Base-by-base conservation (phyloP, 2,329 filamentous ascomycete species). In the Didymella sp. region DNA sequence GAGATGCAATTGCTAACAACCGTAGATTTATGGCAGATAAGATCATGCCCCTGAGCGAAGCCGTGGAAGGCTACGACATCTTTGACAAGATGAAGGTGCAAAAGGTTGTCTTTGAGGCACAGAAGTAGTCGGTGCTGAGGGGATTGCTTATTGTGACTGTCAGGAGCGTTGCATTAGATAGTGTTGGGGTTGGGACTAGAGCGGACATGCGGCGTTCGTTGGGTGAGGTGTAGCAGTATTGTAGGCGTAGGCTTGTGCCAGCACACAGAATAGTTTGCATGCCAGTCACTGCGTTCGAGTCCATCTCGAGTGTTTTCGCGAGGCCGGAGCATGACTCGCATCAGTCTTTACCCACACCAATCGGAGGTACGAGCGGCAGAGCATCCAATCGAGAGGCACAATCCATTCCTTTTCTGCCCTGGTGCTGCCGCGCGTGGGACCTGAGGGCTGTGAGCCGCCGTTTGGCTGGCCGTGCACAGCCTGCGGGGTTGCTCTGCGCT, bases 51-150 rank as follows among this genome's bases (percentile, higher is more conserved):
- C 60, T 84, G 62, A 78, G 78, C 37, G 72, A 82, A 46, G 81
- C 81, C 7, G 76, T 82, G 45, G 80, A 82, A 70, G 81, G 80
- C 5, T 84, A 84, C 58, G 78, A 80, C 42, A 67, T 82, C 21
- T 84, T 84, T 64, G 80, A 84, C 68, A 79, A 79, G 71, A 79
- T 81, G 76, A 79, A 83, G 74, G 80, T 77, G 40, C 80, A 82
- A 62, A 84, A 84, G 72, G 78, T 83, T 24, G 77, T 83, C 8
- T 84, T 84, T 63, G 77, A 80, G 61, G 78, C 77, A 28, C 69
- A 73, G 49, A 72, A 76, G 68, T 77, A 70, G 58, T 19, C 2
- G 31, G 30, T n/a, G 28, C 11, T 4, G 9, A 27, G 50, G 22
- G 51, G 12, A 27, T 40, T 38, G 15, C n/a, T n/a, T 31, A 6